Base-by-base conservation (phyloP, 129 eudicot genomes). In the Ambrosia trifida region DNA sequence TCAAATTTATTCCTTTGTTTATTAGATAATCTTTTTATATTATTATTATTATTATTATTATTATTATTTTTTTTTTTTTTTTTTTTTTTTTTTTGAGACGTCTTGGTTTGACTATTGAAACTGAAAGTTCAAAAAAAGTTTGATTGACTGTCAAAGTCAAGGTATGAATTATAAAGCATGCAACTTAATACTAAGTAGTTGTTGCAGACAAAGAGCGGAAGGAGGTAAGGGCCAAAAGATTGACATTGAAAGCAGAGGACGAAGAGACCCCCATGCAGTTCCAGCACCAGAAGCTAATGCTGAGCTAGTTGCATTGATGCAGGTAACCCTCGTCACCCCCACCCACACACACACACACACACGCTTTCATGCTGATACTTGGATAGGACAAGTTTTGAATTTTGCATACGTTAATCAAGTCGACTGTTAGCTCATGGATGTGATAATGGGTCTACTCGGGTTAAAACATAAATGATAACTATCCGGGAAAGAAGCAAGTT, bases 221-320 rank as follows among this genome's bases (percentile, higher is more conserved):
- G 86, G 45, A 51, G 84, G 50, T 54, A 75, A 69, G 76, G 83
- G 82, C 40, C 86, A 75, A 33, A 85, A 70, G 76, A 59, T 62
- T 30, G 89, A 85, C 14, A 64, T 41, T 20, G 82, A 78, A 72
- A 63, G 24, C 33, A 80, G 74, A 70, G 81, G 86, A 82, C 54
- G 79, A 16, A 78, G 76, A 66, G 89, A 79, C 8, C 54, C 77
- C 63, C 85, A 69, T 64, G 87, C 83, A 49, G 81, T 65, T 77
- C 82, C 88, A 47, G 83, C 80, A 30, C 91, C 84, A 64, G 85
- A 91, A 76, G 89, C 87, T 59, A 85, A 87, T 70, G 87, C 91
- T 11, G 83, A 83, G 72, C 76, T 84, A 61, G 77, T 71, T 20
- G 71, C 78, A 11, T 83, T 85, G 58, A 66, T 83, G 83, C 86